Evolutionary conservation across 2,329 filamentous ascomycete genomes (phyloP).

Genomic region (Cercospora zeae-maydis): DNA sequence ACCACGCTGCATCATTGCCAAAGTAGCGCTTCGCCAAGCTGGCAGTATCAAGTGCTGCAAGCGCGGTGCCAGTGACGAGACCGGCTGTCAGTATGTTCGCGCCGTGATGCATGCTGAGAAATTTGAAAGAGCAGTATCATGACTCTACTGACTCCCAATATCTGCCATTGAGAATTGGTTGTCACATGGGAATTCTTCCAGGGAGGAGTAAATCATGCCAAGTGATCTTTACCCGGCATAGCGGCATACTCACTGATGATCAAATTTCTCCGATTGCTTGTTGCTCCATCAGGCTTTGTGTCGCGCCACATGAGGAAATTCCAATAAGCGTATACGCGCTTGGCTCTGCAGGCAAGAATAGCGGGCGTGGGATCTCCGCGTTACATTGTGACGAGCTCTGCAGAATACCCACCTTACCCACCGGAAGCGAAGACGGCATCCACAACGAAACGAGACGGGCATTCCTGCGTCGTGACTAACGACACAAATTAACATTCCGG

Average conservation of each 20-base stretch:
- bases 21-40: constrained; percentile 37
- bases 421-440: not conserved
- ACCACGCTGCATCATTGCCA: constrained; percentile 43
- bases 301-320: not conserved
- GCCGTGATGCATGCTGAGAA: not conserved
- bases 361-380: not conserved
- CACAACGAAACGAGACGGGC: not conserved
- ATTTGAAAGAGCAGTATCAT: not conserved
- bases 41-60: constrained; percentile 30
- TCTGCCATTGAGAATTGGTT: not conserved
- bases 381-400: not conserved
- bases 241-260: not conserved
- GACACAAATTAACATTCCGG: not conserved
- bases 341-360: not conserved
- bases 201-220: not conserved
- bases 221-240: not conserved
- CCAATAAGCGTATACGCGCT: not conserved
- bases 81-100: not conserved
- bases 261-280: constrained; percentile 2
- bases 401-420: not conserved
- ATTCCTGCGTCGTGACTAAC: not conserved
- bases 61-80: not conserved
- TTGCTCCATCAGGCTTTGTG: not conserved
- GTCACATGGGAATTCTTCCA: not conserved
- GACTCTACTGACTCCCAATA: not conserved